phyloP scores from a whole-genome alignment of 257 asterid species.

The Thymus quinquecostatus region DNA sequence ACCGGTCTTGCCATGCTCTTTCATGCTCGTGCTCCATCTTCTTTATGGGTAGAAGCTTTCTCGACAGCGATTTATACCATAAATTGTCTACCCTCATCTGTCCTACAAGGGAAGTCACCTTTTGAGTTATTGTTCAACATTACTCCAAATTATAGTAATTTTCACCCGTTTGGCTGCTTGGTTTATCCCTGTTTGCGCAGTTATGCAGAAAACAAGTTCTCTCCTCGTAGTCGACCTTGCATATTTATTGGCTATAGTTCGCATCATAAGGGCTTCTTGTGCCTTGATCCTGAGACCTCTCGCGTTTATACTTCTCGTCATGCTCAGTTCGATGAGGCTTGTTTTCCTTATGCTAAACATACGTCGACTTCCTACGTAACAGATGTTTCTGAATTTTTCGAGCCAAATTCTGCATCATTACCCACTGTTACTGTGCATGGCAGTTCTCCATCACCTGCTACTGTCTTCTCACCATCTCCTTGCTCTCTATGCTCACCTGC shows the following conservation, averaged over 20 bases:
- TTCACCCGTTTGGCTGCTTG: neutral
- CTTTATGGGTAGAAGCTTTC: conserved; percentile 11
- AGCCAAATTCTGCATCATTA: no score
- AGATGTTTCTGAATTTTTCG: neutral
- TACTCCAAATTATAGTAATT: neutral
- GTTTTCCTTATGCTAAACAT: neutral
- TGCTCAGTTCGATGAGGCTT: neutral
- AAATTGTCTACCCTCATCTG: neutral
- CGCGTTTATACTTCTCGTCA: neutral
- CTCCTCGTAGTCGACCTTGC: neutral
- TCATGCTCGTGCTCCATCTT: neutral
- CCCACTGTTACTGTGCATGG: no score
- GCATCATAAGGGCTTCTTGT: neutral
- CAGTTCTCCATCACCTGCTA: no score
- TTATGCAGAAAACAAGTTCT: neutral
- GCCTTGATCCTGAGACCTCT: neutral
- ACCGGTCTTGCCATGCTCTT: neutral
- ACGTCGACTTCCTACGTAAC: neutral
- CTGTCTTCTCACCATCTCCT: no score
- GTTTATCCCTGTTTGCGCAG: neutral
- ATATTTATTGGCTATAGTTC: neutral
- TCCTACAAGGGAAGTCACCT: neutral
- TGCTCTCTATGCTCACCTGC: no score
- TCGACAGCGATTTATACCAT: neutral
- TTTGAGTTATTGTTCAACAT: neutral